A percentile compares a stretch with the other conserved stretches of the same genome.
Conservation (phyloP, 352 stramenopile species). For the Phytopythium montanum region DNA sequence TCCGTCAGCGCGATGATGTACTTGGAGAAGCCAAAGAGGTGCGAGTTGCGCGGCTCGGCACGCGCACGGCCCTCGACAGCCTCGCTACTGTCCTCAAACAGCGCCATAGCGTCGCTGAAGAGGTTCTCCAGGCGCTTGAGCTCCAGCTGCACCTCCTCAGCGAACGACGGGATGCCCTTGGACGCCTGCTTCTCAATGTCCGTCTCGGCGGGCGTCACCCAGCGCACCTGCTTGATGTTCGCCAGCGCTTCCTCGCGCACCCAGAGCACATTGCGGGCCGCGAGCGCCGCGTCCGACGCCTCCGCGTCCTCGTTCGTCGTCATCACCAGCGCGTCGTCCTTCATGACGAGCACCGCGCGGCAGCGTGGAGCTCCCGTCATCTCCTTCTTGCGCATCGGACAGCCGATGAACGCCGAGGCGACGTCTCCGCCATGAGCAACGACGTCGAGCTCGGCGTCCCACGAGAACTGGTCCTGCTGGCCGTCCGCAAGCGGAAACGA, state of each 20-base stretch:
- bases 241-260: constrained; percentile 76
- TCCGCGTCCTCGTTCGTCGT: constrained; percentile 53
- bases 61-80: constrained; percentile 29
- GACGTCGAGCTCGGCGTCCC: constrained; percentile 48
- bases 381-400: constrained; percentile 58
- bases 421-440: constrained; percentile 47
- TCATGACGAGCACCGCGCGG: constrained; percentile 58
- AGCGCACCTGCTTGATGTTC: constrained; percentile 71
- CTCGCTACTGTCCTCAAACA: constrained; percentile 42
- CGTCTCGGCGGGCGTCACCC: constrained; percentile 73
- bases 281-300: constrained; percentile 10
- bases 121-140: constrained; percentile 48
- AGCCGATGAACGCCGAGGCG: constrained; percentile 47
- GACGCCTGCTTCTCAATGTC: constrained; percentile 75
- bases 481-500: constrained; percentile 38
- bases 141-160: constrained; percentile 65
- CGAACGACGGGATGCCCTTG: constrained; percentile 68
- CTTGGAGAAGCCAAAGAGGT: constrained; percentile 85
- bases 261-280: constrained; percentile 50
- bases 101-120: constrained; percentile 33
- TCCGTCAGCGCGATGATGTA: constrained; percentile 70
- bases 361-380: constrained; percentile 28
- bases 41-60: constrained; percentile 58
- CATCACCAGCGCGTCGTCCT: constrained; percentile 71
- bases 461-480: constrained; percentile 30